Conservation (phyloP, 306 rosid genomes). For the Prunus dulcis region DNA sequence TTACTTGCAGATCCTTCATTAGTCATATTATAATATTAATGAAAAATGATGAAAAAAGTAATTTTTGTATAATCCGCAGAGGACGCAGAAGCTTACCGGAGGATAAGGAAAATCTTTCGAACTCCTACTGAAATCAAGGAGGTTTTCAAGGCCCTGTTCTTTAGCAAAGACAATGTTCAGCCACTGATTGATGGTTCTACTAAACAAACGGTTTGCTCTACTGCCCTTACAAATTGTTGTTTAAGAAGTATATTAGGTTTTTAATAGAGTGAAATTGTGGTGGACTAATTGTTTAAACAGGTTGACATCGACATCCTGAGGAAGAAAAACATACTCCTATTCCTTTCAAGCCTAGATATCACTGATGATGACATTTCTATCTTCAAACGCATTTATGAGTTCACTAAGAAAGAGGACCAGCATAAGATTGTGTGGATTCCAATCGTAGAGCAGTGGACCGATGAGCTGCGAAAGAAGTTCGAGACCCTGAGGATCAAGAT, state of each 20-base stretch:
- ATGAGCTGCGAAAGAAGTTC: slow-evolving; percentile 39
- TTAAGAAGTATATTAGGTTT: no score
- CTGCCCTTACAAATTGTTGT: no score
- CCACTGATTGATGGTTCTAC: slow-evolving; percentile 53
- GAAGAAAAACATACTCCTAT: slow-evolving; percentile 41
- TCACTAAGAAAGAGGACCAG: slow-evolving; percentile 13
- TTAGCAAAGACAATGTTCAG: slow-evolving; percentile 15
- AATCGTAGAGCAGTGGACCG: slow-evolving; percentile 46
- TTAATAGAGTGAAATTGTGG: no score
- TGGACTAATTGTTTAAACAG: slow-evolving; percentile 7
- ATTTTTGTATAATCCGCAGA: no score
- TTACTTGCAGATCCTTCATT: background rate
- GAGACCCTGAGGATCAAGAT: slow-evolving; percentile 40
- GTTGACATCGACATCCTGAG: slow-evolving; percentile 34
- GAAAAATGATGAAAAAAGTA: no score
- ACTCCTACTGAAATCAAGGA: slow-evolving; percentile 37
- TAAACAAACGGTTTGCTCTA: slow-evolving; percentile 23
- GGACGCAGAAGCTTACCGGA: slow-evolving; percentile 14
- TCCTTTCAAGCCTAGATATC: slow-evolving; percentile 52
- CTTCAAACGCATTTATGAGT: slow-evolving; percentile 35
- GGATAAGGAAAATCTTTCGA: slow-evolving; percentile 2
- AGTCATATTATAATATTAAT: no score
- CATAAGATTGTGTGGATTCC: slow-evolving; percentile 66
- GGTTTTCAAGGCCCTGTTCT: slow-evolving; percentile 25
- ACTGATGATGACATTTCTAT: slow-evolving; percentile 33